phyloP scores from a whole-genome alignment of 305 asterid genomes.

The Nicotiana rustica region DNA sequence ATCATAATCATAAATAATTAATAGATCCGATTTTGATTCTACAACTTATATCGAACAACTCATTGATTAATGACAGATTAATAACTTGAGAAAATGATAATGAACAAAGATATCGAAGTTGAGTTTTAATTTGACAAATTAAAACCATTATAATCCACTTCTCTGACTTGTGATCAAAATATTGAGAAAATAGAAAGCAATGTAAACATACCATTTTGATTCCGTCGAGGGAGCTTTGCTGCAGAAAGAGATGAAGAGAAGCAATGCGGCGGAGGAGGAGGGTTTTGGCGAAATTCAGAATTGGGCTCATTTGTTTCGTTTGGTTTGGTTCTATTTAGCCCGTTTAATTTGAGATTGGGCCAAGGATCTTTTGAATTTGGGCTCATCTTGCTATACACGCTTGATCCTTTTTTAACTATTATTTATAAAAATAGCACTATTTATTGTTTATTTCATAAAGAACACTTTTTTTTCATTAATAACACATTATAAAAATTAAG shows the following conservation, averaged over 20 bases:
- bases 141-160: not conserved
- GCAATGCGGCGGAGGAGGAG: conserved; percentile 1
- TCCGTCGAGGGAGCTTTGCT: not conserved
- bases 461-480: no score
- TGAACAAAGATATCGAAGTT: not conserved
- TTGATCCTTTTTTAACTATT: no score
- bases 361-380: not conserved
- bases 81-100: not conserved
- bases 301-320: not conserved
- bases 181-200: not conserved
- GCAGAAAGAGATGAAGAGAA: not conserved
- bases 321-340: not conserved
- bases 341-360: not conserved
- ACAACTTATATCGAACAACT: not conserved
- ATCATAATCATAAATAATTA: not conserved
- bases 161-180: not conserved
- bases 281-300: not conserved
- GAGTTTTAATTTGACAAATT: not conserved
- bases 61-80: not conserved
- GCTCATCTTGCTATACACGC: not conserved
- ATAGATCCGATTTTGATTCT: not conserved
- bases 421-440: no score
- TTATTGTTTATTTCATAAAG: no score
- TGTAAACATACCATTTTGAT: conserved; percentile 4
- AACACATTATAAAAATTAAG: no score